Percentiles rank a stretch among this genome's conserved stretches.
These are phyloP conservation scores for Monosporozyma solicola DNA, from an alignment of 805 yeast species.

Conservation along the genomic window DNA sequence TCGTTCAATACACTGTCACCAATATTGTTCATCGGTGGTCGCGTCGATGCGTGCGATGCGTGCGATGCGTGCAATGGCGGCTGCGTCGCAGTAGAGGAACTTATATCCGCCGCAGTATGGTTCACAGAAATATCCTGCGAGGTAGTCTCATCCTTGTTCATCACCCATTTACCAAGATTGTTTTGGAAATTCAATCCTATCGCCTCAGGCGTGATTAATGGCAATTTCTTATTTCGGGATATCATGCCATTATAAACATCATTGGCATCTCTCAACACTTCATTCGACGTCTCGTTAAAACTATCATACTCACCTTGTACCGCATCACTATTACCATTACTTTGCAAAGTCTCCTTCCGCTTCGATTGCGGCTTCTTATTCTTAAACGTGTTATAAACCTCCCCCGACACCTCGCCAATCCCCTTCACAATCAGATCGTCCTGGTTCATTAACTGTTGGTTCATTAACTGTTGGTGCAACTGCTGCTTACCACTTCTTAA, in stretches of 20 bases:
- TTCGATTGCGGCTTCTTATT: conserved; percentile 1
- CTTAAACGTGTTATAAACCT: conserved; percentile 9
- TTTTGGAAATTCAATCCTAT: conserved; percentile 8
- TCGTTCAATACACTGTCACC: neutral
- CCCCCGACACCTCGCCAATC: conserved; percentile 9
- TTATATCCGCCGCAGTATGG: conserved; percentile 1
- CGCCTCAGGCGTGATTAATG: conserved; percentile 9
- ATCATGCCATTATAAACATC: conserved; percentile 23
- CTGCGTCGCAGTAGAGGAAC: neutral
- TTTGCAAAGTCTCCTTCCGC: neutral
- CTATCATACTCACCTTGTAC: neutral
- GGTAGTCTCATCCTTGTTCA: neutral
- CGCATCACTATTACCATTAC: too few relatives aligned
- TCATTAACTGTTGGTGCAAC: neutral
- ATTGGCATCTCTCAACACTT: conserved; percentile 25
- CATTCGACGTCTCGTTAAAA: conserved; percentile 8
- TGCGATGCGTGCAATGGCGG: neutral
- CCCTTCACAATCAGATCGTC: conserved; percentile 7
- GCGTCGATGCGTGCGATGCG: neutral
- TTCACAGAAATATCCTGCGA: conserved; percentile 9
- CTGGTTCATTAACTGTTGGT: conserved; percentile 2
- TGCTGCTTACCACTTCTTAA: conserved; percentile 1
- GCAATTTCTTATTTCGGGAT: conserved; percentile 11
- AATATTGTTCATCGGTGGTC: neutral
- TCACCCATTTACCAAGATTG: conserved; percentile 8